A percentile compares a stretch with the other conserved stretches of the same genome.
Conservation (phyloP, 2,329 filamentous ascomycete species). For the Helminthosporium solani region DNA sequence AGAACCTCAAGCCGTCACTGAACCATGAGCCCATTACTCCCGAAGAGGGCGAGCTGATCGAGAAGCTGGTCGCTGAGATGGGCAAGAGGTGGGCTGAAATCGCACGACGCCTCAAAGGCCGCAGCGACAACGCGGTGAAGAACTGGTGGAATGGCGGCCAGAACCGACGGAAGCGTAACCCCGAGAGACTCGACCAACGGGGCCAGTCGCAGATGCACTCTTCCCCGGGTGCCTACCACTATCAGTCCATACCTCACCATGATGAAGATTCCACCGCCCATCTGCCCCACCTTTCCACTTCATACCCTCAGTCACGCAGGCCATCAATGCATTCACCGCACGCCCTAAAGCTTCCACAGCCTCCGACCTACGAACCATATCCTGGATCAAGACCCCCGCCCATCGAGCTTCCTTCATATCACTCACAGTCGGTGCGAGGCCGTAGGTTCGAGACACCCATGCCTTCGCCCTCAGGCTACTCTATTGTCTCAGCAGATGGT, state of each 20-base stretch:
- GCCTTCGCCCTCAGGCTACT: constrained; percentile 63
- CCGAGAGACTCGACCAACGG: constrained; percentile 32
- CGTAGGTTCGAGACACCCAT: constrained; percentile 56
- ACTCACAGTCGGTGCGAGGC: constrained; percentile 24
- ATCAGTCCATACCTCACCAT: constrained; percentile 27
- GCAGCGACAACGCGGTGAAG: constrained; percentile 94
- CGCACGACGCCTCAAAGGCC: constrained; percentile 74
- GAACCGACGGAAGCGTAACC: constrained; percentile 66
- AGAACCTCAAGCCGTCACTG: constrained; percentile 85
- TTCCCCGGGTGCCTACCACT: constrained; percentile 37
- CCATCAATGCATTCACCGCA: constrained; percentile 33
- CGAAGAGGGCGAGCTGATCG: constrained; percentile 72
- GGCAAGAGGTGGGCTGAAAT: constrained; percentile 95
- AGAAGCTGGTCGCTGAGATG: constrained; percentile 72
- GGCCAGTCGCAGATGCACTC: constrained; percentile 32
- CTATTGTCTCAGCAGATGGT: constrained; percentile 62
- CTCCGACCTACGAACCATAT: constrained; percentile 34
- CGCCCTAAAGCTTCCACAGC: constrained; percentile 35
- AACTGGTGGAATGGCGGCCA: constrained; percentile 97
- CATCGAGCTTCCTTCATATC: constrained; percentile 30
- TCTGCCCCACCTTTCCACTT: constrained; percentile 17
- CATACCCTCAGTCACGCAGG: constrained; percentile 33
- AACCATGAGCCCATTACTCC: constrained; percentile 76
- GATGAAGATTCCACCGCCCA: constrained; percentile 19
- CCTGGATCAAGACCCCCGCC: constrained; percentile 35